Evolutionary conservation across 1,284 basidiomycete genomes (phyloP), one percentile per base, ranked within the genome.

Genomic region (Leccinum pachyderme): DNA sequence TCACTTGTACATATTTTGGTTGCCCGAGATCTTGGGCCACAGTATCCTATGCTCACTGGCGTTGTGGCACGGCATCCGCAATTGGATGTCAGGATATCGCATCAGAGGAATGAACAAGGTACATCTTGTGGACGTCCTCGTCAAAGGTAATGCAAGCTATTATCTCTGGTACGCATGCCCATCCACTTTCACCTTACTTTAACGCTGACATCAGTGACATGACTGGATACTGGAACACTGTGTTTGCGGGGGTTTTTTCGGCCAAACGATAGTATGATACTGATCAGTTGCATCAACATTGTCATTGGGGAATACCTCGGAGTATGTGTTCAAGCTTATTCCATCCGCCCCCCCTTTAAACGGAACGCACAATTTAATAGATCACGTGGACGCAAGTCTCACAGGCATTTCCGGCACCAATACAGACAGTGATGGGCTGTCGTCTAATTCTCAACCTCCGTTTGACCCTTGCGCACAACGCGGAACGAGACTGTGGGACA

Each of bases 91-190:
- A 1, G 51, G 44, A 37, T 49, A 45, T 41, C 58, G 27, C 2
- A 24, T 51, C 2, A 46, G 27, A 28, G 43, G 52, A 35, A n/a
- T 28, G 11, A 27, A 52, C 7, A 53, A 56, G 2, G 43, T 60
- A 0, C 18, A 31, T 8, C 22, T 66, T 3, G 8, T 53, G 24
- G 47, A 49, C 6, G 24, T 35, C 8, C 50, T 63, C 6, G 8
- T 64, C 47, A 62, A 47, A 25, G 62, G 49, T 6, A 64, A 57
- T 5, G 32, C 15, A 8, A 24, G 51, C 15, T 66, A 63, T 27
- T 64, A 60, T 45, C 3, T 60, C 25, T 63, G 56, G 62, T 63
- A 11, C 29, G 29, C 2, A 11, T 31, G 3, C 9, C 29, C 11
- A 11, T 31, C 9, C 2, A 6, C 29, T 31, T 31, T 31, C 9